Conservation (phyloP, 257 asterid species). For the Ophiorrhiza pumila region DNA sequence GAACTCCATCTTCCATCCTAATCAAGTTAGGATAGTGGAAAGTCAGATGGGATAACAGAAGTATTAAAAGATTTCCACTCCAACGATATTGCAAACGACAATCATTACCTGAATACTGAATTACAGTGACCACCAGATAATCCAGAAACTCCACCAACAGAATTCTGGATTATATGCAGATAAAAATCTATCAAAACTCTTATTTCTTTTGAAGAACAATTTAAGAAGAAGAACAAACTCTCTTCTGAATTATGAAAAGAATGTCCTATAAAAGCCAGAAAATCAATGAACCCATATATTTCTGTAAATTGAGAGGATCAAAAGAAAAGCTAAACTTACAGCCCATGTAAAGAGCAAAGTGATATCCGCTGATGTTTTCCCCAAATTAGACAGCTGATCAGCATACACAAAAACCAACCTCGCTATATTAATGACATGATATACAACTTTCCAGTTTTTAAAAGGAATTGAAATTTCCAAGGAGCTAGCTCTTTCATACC, state of each 20-base stretch:
- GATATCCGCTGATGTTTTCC: slow-evolving; percentile 61
- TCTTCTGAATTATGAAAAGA: too few relatives aligned
- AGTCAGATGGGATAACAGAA: slow-evolving; percentile 7
- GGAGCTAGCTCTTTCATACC: slow-evolving; percentile 42
- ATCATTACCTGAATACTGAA: slow-evolving; percentile 71
- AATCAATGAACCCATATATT: too few relatives aligned
- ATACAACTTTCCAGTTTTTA: too few relatives aligned
- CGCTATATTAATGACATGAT: slow-evolving; percentile 16
- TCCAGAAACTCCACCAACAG: slow-evolving; percentile 96
- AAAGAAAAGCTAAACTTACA: slow-evolving; percentile 41
- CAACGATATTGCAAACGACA: too few relatives aligned
- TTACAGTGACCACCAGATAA: slow-evolving; percentile 81
- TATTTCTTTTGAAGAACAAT: too few relatives aligned
- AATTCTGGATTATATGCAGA: slow-evolving; percentile 55
- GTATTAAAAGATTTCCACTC: neutral
- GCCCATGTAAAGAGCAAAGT: slow-evolving; percentile 98
- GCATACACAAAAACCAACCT: slow-evolving; percentile 21
- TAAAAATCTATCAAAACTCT: slow-evolving; percentile 20
- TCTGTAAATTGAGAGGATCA: slow-evolving; percentile 10
- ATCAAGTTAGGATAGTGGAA: slow-evolving; percentile 18
- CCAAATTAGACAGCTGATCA: slow-evolving; percentile 64
- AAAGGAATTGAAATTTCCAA: slow-evolving; percentile 9
- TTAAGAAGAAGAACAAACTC: too few relatives aligned
- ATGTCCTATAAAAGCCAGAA: too few relatives aligned
- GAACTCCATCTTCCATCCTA: slow-evolving; percentile 62